Percentiles rank a stretch among this genome's conserved stretches.
Evolutionary conservation across 75 land plant genomes (phyloP).

Genomic region (Isoetes taiwanensis): DNA sequence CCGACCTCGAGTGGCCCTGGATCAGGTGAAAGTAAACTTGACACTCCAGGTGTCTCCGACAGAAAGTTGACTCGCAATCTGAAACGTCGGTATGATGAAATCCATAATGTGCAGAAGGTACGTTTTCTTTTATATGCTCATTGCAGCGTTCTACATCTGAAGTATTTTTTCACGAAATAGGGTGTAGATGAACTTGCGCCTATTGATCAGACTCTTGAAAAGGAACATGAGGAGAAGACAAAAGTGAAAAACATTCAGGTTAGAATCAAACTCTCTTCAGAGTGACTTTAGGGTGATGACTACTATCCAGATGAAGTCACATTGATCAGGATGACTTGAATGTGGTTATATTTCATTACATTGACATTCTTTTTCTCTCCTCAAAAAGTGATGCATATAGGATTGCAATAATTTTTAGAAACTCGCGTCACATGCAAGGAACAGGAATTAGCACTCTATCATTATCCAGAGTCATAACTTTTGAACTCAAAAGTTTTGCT

Average conservation of each 20-base stretch:
- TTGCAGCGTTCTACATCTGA: not conserved
- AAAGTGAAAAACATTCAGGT: conserved; percentile 46
- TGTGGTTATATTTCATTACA: no score
- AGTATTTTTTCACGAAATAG: conserved; percentile 9
- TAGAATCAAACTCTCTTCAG: no score
- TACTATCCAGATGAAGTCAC: no score
- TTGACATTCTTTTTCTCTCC: no score
- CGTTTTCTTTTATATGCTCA: not conserved
- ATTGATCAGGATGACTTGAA: no score
- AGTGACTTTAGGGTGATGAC: no score
- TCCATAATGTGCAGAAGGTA: conserved; percentile 42
- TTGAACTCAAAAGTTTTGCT: no score
- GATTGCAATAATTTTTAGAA: no score
- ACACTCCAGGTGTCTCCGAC: conserved; percentile 34
- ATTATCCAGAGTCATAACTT: no score
- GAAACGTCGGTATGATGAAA: conserved; percentile 38
- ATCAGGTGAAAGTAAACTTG: conserved; percentile 20
- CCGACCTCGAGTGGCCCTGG: conserved; percentile 15
- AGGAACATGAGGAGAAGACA: conserved; percentile 41
- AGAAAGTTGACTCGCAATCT: conserved; percentile 35
- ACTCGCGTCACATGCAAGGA: no score
- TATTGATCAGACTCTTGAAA: conserved; percentile 37
- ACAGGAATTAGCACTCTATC: no score
- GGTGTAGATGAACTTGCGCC: conserved; percentile 30
- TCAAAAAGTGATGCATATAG: no score